A percentile compares a stretch with the other conserved stretches of the same genome.
Evolutionary conservation across 2,329 filamentous ascomycete species (phyloP).

Genomic region (Bipolaris zeicola): DNA sequence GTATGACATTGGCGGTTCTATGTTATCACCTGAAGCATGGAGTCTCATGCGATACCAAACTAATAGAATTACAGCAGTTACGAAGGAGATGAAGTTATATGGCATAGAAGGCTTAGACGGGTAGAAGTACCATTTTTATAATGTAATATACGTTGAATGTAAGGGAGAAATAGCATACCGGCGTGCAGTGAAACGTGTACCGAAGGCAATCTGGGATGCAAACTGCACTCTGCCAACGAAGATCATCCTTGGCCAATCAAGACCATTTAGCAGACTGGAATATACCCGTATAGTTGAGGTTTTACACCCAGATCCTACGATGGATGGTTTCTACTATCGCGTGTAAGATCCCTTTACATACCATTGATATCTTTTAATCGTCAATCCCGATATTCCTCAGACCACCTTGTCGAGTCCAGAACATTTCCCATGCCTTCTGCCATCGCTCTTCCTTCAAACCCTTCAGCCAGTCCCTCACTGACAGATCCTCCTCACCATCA

Average conservation of each 20-base stretch:
- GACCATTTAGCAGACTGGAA: neutral
- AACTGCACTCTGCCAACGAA: neutral
- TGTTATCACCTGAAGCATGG: neutral
- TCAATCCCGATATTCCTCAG: constrained; percentile 15
- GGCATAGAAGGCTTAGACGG: neutral
- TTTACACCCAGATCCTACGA: neutral
- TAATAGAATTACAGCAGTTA: neutral
- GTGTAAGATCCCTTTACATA: too few relatives aligned
- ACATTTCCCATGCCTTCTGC: constrained; percentile 26
- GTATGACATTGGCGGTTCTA: neutral
- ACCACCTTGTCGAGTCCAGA: constrained; percentile 21
- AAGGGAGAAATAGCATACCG: neutral
- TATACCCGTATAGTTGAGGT: neutral
- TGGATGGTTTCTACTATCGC: too few relatives aligned
- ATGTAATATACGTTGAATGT: neutral
- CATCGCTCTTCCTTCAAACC: constrained; percentile 25
- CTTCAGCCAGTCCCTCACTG: constrained; percentile 23
- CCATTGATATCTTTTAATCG: neutral
- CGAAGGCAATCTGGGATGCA: neutral
- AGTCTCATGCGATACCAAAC: neutral
- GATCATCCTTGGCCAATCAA: neutral
- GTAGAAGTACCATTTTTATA: neutral
- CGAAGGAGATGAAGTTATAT: neutral
- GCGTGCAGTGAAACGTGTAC: neutral
- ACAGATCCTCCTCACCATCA: constrained; percentile 4